Percentiles rank a stretch among this genome's conserved stretches.
Conservation (phyloP, 2,329 filamentous ascomycete species). For the Bipolaris oryzae region DNA sequence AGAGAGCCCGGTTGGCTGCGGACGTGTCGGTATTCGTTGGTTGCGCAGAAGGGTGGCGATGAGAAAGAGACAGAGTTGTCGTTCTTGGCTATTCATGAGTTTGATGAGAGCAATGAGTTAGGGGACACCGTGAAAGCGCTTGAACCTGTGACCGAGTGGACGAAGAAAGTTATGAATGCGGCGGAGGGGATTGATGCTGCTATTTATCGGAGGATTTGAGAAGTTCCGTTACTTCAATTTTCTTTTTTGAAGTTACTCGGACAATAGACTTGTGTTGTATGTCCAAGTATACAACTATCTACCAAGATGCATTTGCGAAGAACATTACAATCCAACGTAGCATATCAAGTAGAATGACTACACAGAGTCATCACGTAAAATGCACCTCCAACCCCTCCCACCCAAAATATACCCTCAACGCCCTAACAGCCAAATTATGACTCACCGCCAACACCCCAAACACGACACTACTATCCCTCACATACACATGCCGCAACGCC, state of each 20-base stretch:
- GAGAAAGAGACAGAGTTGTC: constrained; percentile 20
- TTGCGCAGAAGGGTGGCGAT: constrained; percentile 11
- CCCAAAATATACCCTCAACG: constrained; percentile 7
- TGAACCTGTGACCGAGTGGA: constrained; percentile 42
- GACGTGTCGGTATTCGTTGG: constrained; percentile 29
- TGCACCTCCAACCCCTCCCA: not conserved
- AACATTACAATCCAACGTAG: too few species aligned
- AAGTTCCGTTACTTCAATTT: not conserved
- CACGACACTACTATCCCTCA: not conserved
- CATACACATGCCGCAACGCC: constrained; percentile 6
- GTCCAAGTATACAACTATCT: too few species aligned
- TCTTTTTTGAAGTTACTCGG: not conserved
- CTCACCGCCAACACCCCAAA: constrained; percentile 6
- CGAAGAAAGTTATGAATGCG: constrained; percentile 32
- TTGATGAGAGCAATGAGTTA: constrained; percentile 33
- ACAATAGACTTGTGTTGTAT: too few species aligned
- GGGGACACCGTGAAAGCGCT: constrained; percentile 35
- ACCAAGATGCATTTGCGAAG: too few species aligned
- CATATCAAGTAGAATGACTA: too few species aligned
- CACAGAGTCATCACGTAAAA: not conserved
- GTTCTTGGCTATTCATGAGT: constrained; percentile 41
- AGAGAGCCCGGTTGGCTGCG: constrained; percentile 37
- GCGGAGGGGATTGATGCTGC: constrained; percentile 38
- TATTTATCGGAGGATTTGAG: constrained; percentile 29
- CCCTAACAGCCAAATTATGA: constrained; percentile 6